These are phyloP conservation scores for Extremus antarcticus DNA, from an alignment of 495 filamentous ascomycete genomes.

Conservation along the genomic window DNA sequence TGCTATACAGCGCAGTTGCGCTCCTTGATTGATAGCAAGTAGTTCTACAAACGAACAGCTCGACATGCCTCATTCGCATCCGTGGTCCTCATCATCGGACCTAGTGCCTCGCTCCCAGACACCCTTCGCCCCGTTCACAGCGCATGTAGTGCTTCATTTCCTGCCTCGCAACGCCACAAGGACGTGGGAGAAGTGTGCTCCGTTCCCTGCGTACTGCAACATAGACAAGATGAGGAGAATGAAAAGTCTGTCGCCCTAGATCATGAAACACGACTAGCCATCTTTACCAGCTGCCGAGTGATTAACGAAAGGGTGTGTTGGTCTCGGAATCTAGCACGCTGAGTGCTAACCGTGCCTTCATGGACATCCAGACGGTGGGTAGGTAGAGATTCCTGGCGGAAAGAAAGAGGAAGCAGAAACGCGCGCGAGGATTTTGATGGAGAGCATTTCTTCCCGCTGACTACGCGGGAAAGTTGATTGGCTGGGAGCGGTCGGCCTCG, in stretches of 20 bases:
- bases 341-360: slow-evolving; percentile 11
- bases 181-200: too few relatives aligned
- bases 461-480: background rate
- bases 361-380: slow-evolving; percentile 10
- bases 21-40: too few relatives aligned
- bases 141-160: too few relatives aligned
- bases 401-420: slow-evolving; percentile 6
- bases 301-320: slow-evolving; percentile 36
- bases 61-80: too few relatives aligned
- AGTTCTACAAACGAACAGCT: too few relatives aligned
- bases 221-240: background rate
- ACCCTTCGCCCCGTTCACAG: too few relatives aligned
- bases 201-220: too few relatives aligned
- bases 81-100: too few relatives aligned
- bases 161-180: too few relatives aligned
- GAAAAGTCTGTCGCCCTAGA: slow-evolving; percentile 29
- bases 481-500: background rate
- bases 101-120: too few relatives aligned
- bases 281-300: slow-evolving; percentile 28
- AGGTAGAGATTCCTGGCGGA: slow-evolving; percentile 13
- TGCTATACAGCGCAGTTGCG: too few relatives aligned
- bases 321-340: slow-evolving; percentile 22
- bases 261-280: slow-evolving; percentile 38
- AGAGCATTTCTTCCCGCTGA: background rate
- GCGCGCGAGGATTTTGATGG: background rate